Conservation (phyloP, 192 early-diverging fungal species). For the Dispira parvispora region DNA sequence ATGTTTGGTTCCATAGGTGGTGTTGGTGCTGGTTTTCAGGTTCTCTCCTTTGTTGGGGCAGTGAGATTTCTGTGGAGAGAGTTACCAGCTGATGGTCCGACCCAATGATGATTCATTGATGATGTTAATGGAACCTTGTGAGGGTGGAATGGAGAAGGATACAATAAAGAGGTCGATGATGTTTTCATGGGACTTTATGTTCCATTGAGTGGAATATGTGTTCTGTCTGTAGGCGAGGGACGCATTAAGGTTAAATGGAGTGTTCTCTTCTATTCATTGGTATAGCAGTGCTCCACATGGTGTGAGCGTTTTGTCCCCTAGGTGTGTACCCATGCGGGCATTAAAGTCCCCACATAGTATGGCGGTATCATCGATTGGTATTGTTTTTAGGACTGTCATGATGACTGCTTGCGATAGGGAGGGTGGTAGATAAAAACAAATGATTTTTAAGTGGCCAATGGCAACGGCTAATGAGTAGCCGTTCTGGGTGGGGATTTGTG, state of each 20-base stretch:
- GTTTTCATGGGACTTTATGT: too few relatives aligned
- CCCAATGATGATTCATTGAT: too few relatives aligned
- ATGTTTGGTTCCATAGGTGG: too few relatives aligned
- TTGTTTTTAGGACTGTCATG: neutral
- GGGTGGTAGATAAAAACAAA: constrained; percentile 11
- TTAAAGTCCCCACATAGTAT: constrained; percentile 14
- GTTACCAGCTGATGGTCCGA: too few relatives aligned
- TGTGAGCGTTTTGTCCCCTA: constrained; percentile 6
- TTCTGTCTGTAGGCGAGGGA: neutral
- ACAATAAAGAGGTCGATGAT: too few relatives aligned
- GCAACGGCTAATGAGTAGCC: neutral
- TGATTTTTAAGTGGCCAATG: constrained; percentile 4
- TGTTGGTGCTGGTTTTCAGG: too few relatives aligned
- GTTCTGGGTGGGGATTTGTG: neutral
- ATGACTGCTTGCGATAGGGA: neutral
- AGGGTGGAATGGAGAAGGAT: too few relatives aligned
- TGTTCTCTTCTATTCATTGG: neutral
- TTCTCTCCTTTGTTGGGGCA: too few relatives aligned
- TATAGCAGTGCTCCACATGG: neutral
- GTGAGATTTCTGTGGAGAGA: too few relatives aligned
- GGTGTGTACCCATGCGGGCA: neutral
- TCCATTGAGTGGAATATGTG: neutral
- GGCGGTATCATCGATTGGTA: constrained; percentile 9
- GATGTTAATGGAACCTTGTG: too few relatives aligned
- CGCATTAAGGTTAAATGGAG: neutral